Base-by-base conservation (phyloP, 805 yeast species). In the Wickerhamomyces silvicola region DNA sequence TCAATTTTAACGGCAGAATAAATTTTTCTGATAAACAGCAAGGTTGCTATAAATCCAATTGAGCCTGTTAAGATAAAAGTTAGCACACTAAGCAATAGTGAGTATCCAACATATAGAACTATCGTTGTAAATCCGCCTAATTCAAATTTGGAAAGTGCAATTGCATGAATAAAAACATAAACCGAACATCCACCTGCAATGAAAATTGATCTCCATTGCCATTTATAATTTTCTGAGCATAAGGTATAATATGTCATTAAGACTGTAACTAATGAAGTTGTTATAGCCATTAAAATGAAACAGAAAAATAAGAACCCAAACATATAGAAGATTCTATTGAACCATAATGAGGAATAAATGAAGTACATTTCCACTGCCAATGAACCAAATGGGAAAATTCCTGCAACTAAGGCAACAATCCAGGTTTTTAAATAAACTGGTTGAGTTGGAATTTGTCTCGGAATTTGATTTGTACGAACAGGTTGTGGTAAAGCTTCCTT, bases 191-290 rank as follows among this genome's bases (percentile, higher is more conserved):
- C 94, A 26, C 95, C 97, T 18, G 95, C 84, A 38, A 86, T 72
- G 49, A 81, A 74, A 46, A 84, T 61, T 4, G 95, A 75, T 57
- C 88, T 78, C 98, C 98, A 92, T 54, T 90, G 97, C 98, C 98
- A 92, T 57, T 78, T 77, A 67, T 94, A 88, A 58, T 92, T 85
- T 56, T 92, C 98, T 31, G 85, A 66, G 54, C 95, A 85, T 43
- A 92, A 69, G 4, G 86, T 72, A 64, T 84, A 81, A 59, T 92
- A 92, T 18, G 81, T 75, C 57, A 86, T 71, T 50, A 90, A 66
- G 15, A 87, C 65, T 0, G 96, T 80, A 19, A 87, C 86, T 38
- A 88, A 67, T 10, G 81, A 68, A 10, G 95, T 81, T 5, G 96
- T 87, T 46, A 81, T 48, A 10, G 84, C 64, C 85, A 86, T 81